Conservation (phyloP, 1,139 yeast genomes). For the Tardiomyces depauwii region DNA sequence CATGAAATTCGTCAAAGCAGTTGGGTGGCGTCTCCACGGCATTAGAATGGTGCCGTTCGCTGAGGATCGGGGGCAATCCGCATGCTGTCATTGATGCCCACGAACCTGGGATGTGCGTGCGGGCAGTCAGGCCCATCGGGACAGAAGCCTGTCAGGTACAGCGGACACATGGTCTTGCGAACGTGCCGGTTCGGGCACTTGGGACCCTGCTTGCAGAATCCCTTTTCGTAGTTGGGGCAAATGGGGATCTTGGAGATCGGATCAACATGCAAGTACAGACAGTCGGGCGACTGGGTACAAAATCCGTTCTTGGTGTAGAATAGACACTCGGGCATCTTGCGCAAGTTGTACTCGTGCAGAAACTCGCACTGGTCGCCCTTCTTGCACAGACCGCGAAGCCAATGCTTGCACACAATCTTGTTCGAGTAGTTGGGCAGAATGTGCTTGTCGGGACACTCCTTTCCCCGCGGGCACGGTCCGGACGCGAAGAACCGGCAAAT, state of each 20-base stretch:
- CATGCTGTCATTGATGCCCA: constrained; percentile 28
- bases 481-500: constrained; percentile 70
- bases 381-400: constrained; percentile 95
- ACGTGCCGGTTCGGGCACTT: constrained; percentile 75
- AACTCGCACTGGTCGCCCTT: constrained; percentile 96
- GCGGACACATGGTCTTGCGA: constrained; percentile 67
- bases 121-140: constrained; percentile 43
- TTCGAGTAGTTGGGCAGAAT: constrained; percentile 71
- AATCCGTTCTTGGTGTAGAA: constrained; percentile 81
- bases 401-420: constrained; percentile 92
- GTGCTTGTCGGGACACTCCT: constrained; percentile 79
- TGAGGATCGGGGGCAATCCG: constrained; percentile 24
- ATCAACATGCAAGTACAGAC: constrained; percentile 84
- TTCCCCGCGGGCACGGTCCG: constrained; percentile 76
- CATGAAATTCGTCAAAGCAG: too few species aligned
- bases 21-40: too few species aligned
- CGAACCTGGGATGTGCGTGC: constrained; percentile 32
- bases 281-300: constrained; percentile 92
- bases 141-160: constrained; percentile 85
- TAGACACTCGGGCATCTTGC: constrained; percentile 96
- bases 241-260: constrained; percentile 82
- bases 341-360: constrained; percentile 83
- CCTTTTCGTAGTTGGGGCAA: constrained; percentile 73
- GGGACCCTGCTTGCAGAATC: constrained; percentile 92
- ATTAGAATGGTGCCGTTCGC: background rate